Conservation (phyloP, 2,329 filamentous ascomycete genomes). For the Xylaria sp. region DNA sequence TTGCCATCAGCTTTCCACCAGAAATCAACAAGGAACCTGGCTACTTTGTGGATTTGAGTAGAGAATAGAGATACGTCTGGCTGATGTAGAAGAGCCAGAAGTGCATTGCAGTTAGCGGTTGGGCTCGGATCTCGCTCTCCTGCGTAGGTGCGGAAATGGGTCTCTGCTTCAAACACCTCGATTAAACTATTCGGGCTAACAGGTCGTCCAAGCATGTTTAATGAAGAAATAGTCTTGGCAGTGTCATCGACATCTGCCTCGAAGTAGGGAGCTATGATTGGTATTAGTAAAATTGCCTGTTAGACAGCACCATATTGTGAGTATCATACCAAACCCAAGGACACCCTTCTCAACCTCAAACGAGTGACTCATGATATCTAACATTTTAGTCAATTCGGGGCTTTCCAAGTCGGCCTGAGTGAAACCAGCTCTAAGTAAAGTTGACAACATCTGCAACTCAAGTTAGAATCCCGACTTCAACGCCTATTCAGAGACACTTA, state of each 20-base stretch:
- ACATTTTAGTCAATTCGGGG: slow-evolving; percentile 33
- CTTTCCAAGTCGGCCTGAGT: slow-evolving; percentile 30
- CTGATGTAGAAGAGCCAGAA: slow-evolving; percentile 46
- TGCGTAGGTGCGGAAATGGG: slow-evolving; percentile 49
- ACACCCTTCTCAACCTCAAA: slow-evolving; percentile 38
- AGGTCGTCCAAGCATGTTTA: slow-evolving; percentile 38
- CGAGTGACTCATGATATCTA: slow-evolving; percentile 35
- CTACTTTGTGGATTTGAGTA: slow-evolving; percentile 46
- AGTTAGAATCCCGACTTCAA: slow-evolving; percentile 11
- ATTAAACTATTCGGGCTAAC: slow-evolving; percentile 40
- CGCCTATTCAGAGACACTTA: slow-evolving; percentile 7
- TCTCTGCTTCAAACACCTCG: slow-evolving; percentile 44
- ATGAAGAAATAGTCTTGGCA: slow-evolving; percentile 36
- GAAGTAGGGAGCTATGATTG: slow-evolving; percentile 34
- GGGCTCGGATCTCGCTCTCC: slow-evolving; percentile 48
- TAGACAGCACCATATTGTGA: not conserved
- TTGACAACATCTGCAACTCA: slow-evolving; percentile 31
- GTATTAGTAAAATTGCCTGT: slow-evolving; percentile 16
- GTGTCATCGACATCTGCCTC: slow-evolving; percentile 39
- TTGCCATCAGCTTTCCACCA: slow-evolving; percentile 41
- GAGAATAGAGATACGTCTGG: slow-evolving; percentile 35
- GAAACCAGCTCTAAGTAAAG: slow-evolving; percentile 33
- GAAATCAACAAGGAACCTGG: slow-evolving; percentile 42
- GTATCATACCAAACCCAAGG: slow-evolving; percentile 39
- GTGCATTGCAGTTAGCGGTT: slow-evolving; percentile 51